These are phyloP conservation scores for Solanum clarkiae DNA, from an alignment of 257 asterid species.

Conservation along the genomic window DNA sequence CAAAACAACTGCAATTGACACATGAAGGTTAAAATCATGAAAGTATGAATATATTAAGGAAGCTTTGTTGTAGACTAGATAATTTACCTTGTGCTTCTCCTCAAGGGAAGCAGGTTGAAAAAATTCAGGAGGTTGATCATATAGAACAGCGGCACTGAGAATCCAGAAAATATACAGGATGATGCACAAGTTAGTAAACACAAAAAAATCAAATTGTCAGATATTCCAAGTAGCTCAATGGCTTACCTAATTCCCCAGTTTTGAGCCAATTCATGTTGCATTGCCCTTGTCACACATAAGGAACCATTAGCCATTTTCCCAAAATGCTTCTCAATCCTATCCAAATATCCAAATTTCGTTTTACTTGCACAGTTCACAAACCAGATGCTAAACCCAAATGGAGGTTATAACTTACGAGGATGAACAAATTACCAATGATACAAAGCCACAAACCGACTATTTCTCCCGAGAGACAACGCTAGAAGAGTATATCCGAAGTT, in stretches of 20 bases:
- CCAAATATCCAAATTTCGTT: constrained; percentile 12
- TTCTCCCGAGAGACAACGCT: constrained; percentile 74
- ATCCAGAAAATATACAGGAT: not conserved
- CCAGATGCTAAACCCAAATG: not conserved
- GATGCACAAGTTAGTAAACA: not conserved
- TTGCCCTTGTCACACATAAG: constrained; percentile 89
- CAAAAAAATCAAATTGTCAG: not conserved
- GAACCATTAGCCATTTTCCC: constrained; percentile 91
- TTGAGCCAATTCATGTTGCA: constrained; percentile 92
- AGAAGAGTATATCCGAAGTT: constrained; percentile 87
- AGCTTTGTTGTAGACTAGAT: not conserved
- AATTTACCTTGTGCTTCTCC: constrained; percentile 74
- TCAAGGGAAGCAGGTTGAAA: constrained; percentile 65
- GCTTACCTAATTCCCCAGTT: constrained; percentile 91
- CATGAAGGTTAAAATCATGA: constrained; percentile 11
- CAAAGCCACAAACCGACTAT: constrained; percentile 58
- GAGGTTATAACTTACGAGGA: not conserved
- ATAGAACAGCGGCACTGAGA: constrained; percentile 78
- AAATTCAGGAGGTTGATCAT: constrained; percentile 95
- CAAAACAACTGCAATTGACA: constrained; percentile 59
- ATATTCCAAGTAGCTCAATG: not conserved
- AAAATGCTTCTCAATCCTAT: constrained; percentile 81
- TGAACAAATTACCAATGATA: constrained; percentile 59
- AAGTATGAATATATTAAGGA: constrained; percentile 6
- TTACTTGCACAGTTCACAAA: not conserved